Base-by-base conservation (phyloP, 2,329 filamentous ascomycete genomes). In the Raffaelea deltoideospora region DNA sequence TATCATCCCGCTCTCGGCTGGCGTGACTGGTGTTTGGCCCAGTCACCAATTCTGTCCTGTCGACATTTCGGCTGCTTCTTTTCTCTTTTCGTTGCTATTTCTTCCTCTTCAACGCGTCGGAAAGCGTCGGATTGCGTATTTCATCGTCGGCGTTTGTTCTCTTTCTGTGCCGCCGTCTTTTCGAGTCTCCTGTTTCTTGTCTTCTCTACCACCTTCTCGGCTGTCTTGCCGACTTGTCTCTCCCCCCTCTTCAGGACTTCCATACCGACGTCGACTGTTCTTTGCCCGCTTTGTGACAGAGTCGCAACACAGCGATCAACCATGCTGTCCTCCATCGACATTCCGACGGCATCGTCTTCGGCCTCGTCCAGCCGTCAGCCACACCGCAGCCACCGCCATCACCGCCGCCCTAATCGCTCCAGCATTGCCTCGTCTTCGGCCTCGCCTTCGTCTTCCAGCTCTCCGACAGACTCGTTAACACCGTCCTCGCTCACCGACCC, bases 321-420 rank as follows among this genome's bases (percentile, higher is more conserved):
- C 46, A 75, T 79, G 73, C 76, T 75, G 41, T 76, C 76, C 41
- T 79, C 75, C 41, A 83, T 83, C 58, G 64, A 69, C 45, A 84
- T 85, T 47, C 78, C 77, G 44, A 58, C 65, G 43, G 40, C 45
- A 20, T 38, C 44, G 17, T 39, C 43, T 3, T 34, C 45, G 10
- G 26, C 13, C 14, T 30, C 11, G 21, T 13, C 15, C 26, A 24
- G 20, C 27, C 27, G 22, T 26, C 34, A 33, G 20, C 29, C 26
- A 15, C 26, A 39, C 30, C 23, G 30, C 26, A 30, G 17, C 26
- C 38, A 23, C 14, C 37, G 29, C 15, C 34, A 40, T 31, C 34
- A 33, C 34, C 33, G 37, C 15, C 22, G 28, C 7, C 6, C 33
- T 15, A 29, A 39, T 10, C 20, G n/a, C n/a, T n/a, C 37, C 11